Conservation (phyloP, 148 eudicot species). For the Spergularia bocconei region DNA sequence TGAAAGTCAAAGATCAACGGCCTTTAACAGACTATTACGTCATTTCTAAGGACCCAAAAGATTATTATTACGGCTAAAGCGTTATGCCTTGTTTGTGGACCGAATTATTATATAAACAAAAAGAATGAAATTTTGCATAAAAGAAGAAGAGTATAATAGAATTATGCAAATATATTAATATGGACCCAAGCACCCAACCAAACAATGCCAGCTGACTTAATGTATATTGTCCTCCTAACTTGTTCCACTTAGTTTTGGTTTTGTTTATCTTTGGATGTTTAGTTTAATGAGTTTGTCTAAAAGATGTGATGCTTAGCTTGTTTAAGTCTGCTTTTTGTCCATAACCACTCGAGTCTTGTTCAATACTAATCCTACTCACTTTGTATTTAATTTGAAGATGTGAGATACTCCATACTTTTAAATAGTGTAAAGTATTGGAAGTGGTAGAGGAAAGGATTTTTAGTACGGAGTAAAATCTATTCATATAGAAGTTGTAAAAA, state of each 20-base stretch:
- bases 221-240: conserved; percentile 23
- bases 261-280: conserved; percentile 7
- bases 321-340: background rate
- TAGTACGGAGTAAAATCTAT: too few relatives aligned
- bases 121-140: background rate
- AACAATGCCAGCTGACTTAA: conserved; percentile 29
- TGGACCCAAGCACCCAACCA: conserved; percentile 9
- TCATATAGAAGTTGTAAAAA: too few relatives aligned
- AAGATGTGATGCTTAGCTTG: background rate
- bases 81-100: conserved; percentile 22
- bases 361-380: too few relatives aligned
- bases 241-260: conserved; percentile 23
- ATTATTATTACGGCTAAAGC: conserved; percentile 15
- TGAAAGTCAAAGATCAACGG: conserved; percentile 28
- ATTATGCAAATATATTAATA: too few relatives aligned
- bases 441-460: too few relatives aligned
- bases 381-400: too few relatives aligned
- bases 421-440: too few relatives aligned
- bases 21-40: conserved; percentile 18
- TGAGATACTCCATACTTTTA: too few relatives aligned
- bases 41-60: conserved; percentile 12
- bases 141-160: too few relatives aligned
- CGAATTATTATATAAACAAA: background rate
- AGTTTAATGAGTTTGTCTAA: conserved; percentile 3
- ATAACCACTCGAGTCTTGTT: too few relatives aligned